Base-by-base conservation (phyloP, 345 rosid genomes). In the Euclidium syriacum region DNA sequence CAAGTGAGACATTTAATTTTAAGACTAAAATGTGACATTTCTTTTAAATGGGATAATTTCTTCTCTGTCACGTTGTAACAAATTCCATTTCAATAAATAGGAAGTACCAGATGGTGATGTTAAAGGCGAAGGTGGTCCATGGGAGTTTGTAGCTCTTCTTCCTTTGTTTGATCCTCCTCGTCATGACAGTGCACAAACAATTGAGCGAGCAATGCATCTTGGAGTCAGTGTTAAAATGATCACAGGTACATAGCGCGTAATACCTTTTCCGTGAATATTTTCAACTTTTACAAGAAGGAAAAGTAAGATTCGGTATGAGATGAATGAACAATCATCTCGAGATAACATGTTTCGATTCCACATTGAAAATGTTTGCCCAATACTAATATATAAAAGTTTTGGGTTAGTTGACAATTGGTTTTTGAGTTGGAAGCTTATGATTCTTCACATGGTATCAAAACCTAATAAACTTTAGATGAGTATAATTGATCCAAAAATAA, bases 131-230 rank as follows among this genome's bases (percentile, higher is more conserved):
- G 87, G 95, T 67, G 78, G 79, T 34, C 87, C 87, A 6, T 86
- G 90, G 95, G 80, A 86, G 16, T 84, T 84, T 48, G 78, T 80
- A 10, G 95, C 84, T n/a, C 85, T 82, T 61, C 80, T 86, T 49
- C 84, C 95, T 70, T 78, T 84, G 25, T 84, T 86, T 38, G 84
- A 86, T 64, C 87, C 84, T 65, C 85, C 87, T 16, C 77, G 75
- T 7, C 84, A 77, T 29, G 82, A 81, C 64, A 80, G 81, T 67
- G 79, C 85, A 20, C 81, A 82, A 62, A 85, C 88, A 5, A 81
- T 83, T 33, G 78, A 81, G 41, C 38, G 84, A 57, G 87, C 89
- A 23, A 76, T 80, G 65, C 78, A 77, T 49, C 84, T 83, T 34
- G 84, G 90, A 14, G 83, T 86, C 15, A 81, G 80, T 51, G 87